phyloP scores from a whole-genome alignment of 2,329 filamentous ascomycete species.

The Alternaria metachromatica region DNA sequence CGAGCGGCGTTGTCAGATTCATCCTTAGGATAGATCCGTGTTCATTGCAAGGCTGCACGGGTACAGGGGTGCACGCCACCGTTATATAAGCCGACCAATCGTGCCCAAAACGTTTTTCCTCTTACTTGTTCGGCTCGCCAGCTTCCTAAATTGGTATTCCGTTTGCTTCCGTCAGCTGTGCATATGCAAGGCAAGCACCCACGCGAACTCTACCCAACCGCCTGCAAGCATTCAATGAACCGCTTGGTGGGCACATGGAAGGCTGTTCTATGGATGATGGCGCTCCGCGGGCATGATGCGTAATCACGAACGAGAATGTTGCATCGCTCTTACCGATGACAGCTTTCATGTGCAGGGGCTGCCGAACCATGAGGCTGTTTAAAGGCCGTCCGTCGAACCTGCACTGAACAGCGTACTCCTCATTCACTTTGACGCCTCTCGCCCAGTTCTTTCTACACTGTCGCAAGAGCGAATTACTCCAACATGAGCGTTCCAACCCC shows the following conservation, averaged over 20 bases:
- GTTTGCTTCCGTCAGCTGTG: not conserved
- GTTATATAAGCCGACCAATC: not conserved
- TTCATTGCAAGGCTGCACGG: not conserved
- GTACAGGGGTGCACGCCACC: not conserved
- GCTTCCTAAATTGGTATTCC: not conserved
- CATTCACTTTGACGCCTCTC: not conserved
- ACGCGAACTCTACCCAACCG: not conserved
- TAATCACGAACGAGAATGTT: not conserved
- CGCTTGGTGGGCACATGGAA: not conserved
- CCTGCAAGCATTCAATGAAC: not conserved
- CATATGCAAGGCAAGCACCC: not conserved
- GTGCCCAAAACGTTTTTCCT: not conserved
- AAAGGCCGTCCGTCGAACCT: not conserved
- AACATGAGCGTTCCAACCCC: not conserved
- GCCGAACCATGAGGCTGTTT: not conserved
- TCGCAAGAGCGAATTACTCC: not conserved
- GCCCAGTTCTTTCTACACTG: not conserved
- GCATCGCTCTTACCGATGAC: not conserved
- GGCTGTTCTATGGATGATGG: not conserved
- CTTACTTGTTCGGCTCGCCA: not conserved
- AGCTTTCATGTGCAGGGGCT: not conserved
- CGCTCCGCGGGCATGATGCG: not conserved
- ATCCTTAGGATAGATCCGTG: not conserved
- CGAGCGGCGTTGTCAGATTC: not conserved
- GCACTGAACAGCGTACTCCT: not conserved